These are phyloP conservation scores for Piper betle DNA, from an alignment of 164 flowering plant genomes.

Conservation along the genomic window DNA sequence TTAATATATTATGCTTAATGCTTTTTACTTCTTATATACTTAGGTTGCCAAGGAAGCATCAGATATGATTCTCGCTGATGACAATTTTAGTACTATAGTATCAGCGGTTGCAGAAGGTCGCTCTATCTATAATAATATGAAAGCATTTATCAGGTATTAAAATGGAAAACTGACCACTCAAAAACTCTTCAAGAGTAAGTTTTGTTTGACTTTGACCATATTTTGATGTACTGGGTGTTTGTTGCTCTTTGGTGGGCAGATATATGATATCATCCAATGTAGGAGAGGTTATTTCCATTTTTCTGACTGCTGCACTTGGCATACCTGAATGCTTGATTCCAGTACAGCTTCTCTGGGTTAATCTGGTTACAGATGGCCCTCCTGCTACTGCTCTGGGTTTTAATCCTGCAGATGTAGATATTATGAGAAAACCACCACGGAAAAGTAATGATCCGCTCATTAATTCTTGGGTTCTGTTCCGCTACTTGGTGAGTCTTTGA, in stretches of 20 bases:
- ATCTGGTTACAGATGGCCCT: conserved; percentile 94
- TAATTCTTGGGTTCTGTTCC: conserved; percentile 68
- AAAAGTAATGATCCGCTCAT: conserved; percentile 73
- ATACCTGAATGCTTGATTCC: conserved; percentile 90
- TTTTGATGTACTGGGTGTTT: background rate
- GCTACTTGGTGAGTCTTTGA: conserved; percentile 51
- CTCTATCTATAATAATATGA: conserved; percentile 84
- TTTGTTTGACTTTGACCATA: background rate
- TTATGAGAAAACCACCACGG: conserved; percentile 86
- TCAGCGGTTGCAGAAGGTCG: conserved; percentile 90
- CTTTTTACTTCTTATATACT: conserved; percentile 2
- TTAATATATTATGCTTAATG: background rate
- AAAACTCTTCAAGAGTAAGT: background rate
- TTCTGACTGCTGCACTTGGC: conserved; percentile 80
- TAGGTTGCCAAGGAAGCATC: conserved; percentile 98
- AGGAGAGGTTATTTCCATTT: conserved; percentile 89
- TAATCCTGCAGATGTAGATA: conserved; percentile 79
- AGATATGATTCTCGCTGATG: conserved; percentile 93
- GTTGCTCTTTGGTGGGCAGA: conserved; percentile 25
- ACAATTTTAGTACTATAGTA: conserved; percentile 80
- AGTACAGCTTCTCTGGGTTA: conserved; percentile 93
- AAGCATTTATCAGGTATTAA: conserved; percentile 75
- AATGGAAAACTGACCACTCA: background rate
- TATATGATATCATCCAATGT: conserved; percentile 96
- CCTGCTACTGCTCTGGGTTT: conserved; percentile 97